Percentiles rank a stretch among this genome's conserved stretches.
Conservation (phyloP, 1,284 basidiomycete genomes). For the Trametes polyzona region DNA sequence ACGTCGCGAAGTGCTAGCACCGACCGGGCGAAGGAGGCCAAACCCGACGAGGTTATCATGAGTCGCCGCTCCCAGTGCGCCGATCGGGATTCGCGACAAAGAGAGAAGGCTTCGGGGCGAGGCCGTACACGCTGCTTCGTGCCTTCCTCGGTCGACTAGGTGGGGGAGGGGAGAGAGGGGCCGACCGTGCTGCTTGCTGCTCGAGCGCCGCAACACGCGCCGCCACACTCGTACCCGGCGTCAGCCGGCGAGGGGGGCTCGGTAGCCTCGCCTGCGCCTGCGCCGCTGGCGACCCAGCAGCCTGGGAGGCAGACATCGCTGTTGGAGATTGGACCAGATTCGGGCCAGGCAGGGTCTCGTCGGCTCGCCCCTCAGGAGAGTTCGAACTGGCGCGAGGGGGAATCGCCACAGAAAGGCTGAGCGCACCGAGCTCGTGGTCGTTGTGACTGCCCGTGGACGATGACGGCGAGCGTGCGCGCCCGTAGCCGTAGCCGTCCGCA, state of each 20-base stretch:
- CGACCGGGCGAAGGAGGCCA: background rate
- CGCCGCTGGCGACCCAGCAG: constrained; percentile 3
- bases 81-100: constrained; percentile 68
- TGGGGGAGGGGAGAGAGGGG: constrained; percentile 13
- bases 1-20: background rate
- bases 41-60: constrained; percentile 5
- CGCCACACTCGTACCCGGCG: constrained; percentile 34
- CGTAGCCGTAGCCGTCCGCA: constrained; percentile 1
- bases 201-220: constrained; percentile 47
- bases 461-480: background rate
- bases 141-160: constrained; percentile 39
- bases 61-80: constrained; percentile 14
- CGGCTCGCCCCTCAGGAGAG: no score
- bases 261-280: constrained; percentile 6
- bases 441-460: background rate
- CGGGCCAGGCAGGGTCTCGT: background rate
- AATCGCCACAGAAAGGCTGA: constrained; percentile 9
- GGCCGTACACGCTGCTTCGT: constrained; percentile 48
- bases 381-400: constrained; percentile 6
- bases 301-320: constrained; percentile 22
- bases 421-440: constrained; percentile 2
- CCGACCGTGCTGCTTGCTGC: constrained; percentile 32
- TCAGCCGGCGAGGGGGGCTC: constrained; percentile 21
- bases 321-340: constrained; percentile 30
- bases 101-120: constrained; percentile 57